Evolutionary conservation across 1,284 basidiomycete species (phyloP).

Genomic region (Boletellus deceptivus): DNA sequence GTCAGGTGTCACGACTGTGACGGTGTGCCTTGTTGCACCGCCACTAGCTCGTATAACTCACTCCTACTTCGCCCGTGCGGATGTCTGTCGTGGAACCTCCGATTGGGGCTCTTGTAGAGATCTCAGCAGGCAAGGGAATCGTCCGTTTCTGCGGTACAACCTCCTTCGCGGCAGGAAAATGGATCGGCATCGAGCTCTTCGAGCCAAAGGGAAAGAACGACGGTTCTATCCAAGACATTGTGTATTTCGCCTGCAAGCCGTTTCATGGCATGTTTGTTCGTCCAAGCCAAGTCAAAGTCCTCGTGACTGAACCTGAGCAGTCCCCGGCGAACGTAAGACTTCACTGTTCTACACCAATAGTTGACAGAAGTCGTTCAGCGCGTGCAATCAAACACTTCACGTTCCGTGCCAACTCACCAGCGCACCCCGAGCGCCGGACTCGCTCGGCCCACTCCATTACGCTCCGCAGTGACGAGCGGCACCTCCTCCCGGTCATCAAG

Average conservation of each 20-base stretch:
- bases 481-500: slow-evolving; percentile 42
- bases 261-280: slow-evolving; percentile 90
- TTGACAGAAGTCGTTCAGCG: slow-evolving; percentile 16
- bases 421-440: slow-evolving; percentile 39
- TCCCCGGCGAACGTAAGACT: slow-evolving; percentile 29
- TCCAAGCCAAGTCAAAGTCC: slow-evolving; percentile 79
- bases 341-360: background rate
- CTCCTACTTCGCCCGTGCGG: background rate
- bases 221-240: slow-evolving; percentile 79
- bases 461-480: slow-evolving; percentile 28
- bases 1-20: slow-evolving; percentile 9
- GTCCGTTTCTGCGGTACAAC: slow-evolving; percentile 88
- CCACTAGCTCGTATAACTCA: slow-evolving; percentile 7
- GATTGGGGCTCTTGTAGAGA: slow-evolving; percentile 68
- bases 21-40: slow-evolving; percentile 12
- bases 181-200: slow-evolving; percentile 91
- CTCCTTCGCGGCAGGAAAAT: slow-evolving; percentile 85
- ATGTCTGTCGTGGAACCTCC: slow-evolving; percentile 38
- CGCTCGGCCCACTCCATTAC: slow-evolving; percentile 36
- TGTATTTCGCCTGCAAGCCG: slow-evolving; percentile 83
- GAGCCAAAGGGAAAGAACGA: slow-evolving; percentile 93
- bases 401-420: slow-evolving; percentile 37
- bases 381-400: slow-evolving; percentile 13
- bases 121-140: slow-evolving; percentile 77
- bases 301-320: slow-evolving; percentile 45